Evolutionary conservation across 2,329 filamentous ascomycete species (phyloP).

Genomic region (Hymenoscyphus linearis): DNA sequence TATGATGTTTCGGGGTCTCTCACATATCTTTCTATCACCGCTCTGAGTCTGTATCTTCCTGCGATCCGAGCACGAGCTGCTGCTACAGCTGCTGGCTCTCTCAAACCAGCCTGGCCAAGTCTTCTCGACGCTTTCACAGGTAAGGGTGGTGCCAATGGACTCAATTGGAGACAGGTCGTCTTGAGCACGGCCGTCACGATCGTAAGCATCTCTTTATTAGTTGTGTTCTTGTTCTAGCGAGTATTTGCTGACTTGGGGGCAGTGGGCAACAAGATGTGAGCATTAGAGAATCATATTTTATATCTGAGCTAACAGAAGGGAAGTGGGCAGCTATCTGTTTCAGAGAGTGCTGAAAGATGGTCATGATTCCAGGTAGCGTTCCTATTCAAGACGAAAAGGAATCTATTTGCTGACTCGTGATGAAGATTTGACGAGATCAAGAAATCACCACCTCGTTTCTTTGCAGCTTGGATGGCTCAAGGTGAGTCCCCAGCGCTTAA

Average conservation of each 20-base stretch:
- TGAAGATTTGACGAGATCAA: slow-evolving; percentile 48
- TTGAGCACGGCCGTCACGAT: slow-evolving; percentile 50
- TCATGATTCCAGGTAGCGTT: slow-evolving; percentile 42
- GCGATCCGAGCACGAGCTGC: slow-evolving; percentile 49
- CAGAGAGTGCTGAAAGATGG: slow-evolving; percentile 53
- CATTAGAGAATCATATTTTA: slow-evolving; percentile 5
- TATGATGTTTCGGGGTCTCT: slow-evolving; percentile 63
- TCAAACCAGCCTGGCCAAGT: slow-evolving; percentile 41
- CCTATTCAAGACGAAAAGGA: too few species aligned
- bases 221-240: too few species aligned
- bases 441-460: slow-evolving; percentile 46
- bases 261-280: slow-evolving; percentile 56
- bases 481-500: background rate
- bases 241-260: background rate
- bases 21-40: slow-evolving; percentile 61
- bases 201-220: too few species aligned
- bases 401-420: background rate
- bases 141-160: slow-evolving; percentile 35
- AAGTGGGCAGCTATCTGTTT: slow-evolving; percentile 62
- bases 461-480: slow-evolving; percentile 53
- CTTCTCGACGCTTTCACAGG: slow-evolving; percentile 41
- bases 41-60: slow-evolving; percentile 56
- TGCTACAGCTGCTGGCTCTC: slow-evolving; percentile 36
- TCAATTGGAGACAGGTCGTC: slow-evolving; percentile 59
- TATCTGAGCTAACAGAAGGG: background rate